Base-by-base conservation (phyloP, 2,329 filamentous ascomycete species). In the Achaetomium macrosporum region DNA sequence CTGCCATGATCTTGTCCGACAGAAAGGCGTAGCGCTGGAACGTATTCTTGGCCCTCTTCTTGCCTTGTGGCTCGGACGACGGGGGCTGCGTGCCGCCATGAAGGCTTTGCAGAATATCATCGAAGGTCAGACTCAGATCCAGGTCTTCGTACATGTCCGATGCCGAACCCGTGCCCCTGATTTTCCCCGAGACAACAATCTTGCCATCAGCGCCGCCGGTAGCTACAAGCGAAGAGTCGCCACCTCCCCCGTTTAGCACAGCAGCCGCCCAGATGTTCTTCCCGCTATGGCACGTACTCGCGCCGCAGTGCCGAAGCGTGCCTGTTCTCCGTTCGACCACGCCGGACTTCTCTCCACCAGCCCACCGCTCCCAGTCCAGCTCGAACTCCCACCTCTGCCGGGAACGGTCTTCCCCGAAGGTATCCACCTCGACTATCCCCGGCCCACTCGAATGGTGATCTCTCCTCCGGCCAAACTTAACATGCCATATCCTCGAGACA, bases 201-300 rank as follows among this genome's bases (percentile, higher is more conserved):
- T 77, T 82, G 15, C 90, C 86, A 69, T 99, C 93, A 11, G 88
- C 86, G n/a, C 89, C 93, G 12, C 93, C 93, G 2, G 88, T 90
- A 4, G 81, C 83, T 17, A 90, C 67, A 1, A 76, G 57, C 0
- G 73, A 62, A 13, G 15, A 11, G 10, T 65, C 66, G 13, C 66
- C 59, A 1, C 65, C 61, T 2, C 64, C 53, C 71, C 54, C 59
- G 54, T 29, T 52, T 2, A 67, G 60, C 8, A 77, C 55, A 12
- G 80, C 81, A 36, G 83, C 76, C 0, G 90, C 84, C 91, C 92
- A 97, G 7, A 97, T 83, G 65, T 96, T 90, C 68, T 96, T 99
- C 7, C 93, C 93, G 33, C 75, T 77, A 65, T 97, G 91, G 55
- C 83, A 79, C 2, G 79, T 75, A 46, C 82, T 78, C 8, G 77